phyloP scores from a whole-genome alignment of 225 moss, liverwort and hornwort genomes.

The Bryum argenteum region DNA sequence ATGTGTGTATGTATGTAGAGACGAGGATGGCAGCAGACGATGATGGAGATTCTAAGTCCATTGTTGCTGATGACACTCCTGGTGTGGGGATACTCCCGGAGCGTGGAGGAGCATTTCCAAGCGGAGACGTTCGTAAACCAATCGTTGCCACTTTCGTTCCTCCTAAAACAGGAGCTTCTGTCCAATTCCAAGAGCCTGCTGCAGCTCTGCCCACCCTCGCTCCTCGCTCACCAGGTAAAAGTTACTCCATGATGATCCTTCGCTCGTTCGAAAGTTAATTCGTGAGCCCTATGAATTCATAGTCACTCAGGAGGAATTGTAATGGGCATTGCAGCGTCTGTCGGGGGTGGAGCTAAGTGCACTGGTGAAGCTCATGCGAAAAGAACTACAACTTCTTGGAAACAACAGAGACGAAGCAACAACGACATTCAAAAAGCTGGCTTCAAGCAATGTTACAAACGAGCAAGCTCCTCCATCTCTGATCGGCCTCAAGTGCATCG shows the following conservation, averaged over 20 bases:
- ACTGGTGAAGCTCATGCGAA: conserved; percentile 32
- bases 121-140: conserved; percentile 61
- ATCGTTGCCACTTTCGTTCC: conserved; percentile 54
- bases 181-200: conserved; percentile 49
- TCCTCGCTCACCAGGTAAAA: conserved; percentile 41
- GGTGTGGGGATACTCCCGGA: conserved; percentile 77
- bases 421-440: conserved; percentile 18
- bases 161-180: conserved; percentile 43
- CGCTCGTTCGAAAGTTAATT: too few species aligned
- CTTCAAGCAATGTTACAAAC: too few species aligned
- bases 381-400: neutral
- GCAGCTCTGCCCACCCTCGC: conserved; percentile 57
- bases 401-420: too few species aligned
- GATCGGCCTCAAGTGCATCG: conserved; percentile 67
- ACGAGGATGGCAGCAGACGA: conserved; percentile 69
- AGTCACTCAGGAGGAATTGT: neutral
- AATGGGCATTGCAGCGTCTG: conserved; percentile 28
- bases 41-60: conserved; percentile 85
- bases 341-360: conserved; percentile 39
- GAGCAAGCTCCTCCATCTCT: conserved; percentile 40
- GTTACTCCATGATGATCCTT: too few species aligned
- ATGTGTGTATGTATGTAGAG: conserved; percentile 37
- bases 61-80: conserved; percentile 78
- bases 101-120: conserved; percentile 63
- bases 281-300: too few species aligned